Percentiles rank a stretch among this genome's conserved stretches.
These are phyloP conservation scores for Teratosphaeria epicoccoides DNA, from an alignment of 2,329 filamentous ascomycete species.

Conservation along the genomic window DNA sequence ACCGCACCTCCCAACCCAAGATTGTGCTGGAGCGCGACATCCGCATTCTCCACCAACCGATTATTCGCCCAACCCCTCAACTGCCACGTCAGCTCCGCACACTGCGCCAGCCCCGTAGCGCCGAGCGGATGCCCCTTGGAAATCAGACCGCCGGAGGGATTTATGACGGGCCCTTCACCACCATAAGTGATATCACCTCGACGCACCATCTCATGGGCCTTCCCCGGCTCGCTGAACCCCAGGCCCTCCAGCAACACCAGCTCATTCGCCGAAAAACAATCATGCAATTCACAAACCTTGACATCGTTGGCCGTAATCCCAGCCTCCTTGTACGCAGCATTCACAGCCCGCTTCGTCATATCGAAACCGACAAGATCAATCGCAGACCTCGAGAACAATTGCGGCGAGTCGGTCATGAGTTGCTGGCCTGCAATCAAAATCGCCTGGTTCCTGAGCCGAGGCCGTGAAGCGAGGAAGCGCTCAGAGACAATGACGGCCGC, in stretches of 20 bases:
- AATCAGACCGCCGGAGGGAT: constrained; percentile 85
- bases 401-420: constrained; percentile 69
- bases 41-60: constrained; percentile 50
- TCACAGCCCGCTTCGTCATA: constrained; percentile 65
- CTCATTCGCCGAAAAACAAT: constrained; percentile 94
- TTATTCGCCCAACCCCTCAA: constrained; percentile 90
- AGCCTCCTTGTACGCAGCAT: constrained; percentile 61
- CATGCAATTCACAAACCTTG: constrained; percentile 82
- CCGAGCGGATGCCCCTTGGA: constrained; percentile 91
- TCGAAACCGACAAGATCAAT: constrained; percentile 84
- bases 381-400: constrained; percentile 65
- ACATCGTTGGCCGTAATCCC: constrained; percentile 55
- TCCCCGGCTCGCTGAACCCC: constrained; percentile 63
- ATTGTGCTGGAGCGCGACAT: constrained; percentile 78
- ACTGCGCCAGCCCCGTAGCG: constrained; percentile 83
- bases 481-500: constrained; percentile 84
- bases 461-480: constrained; percentile 72
- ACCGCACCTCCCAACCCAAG: constrained; percentile 81
- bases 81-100: constrained; percentile 89
- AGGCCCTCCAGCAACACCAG: constrained; percentile 83
- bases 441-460: constrained; percentile 71
- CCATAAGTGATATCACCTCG: constrained; percentile 85
- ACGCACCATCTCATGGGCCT: constrained; percentile 84
- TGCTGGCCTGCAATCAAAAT: constrained; percentile 80
- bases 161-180: constrained; percentile 63